Evolutionary conservation across 2,329 filamentous ascomycete genomes (phyloP).

Genomic region (Endoconidiophora polonica): DNA sequence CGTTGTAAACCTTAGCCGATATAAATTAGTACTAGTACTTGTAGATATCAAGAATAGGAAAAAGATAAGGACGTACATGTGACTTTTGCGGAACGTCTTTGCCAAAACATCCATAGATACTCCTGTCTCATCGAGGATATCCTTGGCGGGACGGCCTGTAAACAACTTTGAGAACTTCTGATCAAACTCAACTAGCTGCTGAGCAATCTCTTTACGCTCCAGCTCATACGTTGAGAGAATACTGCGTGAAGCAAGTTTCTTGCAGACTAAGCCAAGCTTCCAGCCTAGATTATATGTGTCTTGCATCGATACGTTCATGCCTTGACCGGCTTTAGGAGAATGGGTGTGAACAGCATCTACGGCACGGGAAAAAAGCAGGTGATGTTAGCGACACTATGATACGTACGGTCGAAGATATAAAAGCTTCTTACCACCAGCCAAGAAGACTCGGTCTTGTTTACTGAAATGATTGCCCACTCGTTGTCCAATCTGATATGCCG

Average conservation of each 20-base stretch:
- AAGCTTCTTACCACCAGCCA: constrained; percentile 40
- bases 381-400: background rate
- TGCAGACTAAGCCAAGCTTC: constrained; percentile 28
- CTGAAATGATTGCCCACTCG: constrained; percentile 39
- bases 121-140: constrained; percentile 43
- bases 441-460: constrained; percentile 39
- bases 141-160: constrained; percentile 36
- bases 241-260: constrained; percentile 21
- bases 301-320: constrained; percentile 53
- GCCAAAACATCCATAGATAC: constrained; percentile 48
- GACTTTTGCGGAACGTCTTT: constrained; percentile 40
- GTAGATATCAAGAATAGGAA: background rate
- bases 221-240: constrained; percentile 33
- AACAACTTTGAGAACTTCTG: constrained; percentile 33
- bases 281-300: constrained; percentile 38
- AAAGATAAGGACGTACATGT: constrained; percentile 18
- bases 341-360: constrained; percentile 30
- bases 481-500: constrained; percentile 47
- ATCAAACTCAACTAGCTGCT: constrained; percentile 30
- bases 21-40: background rate
- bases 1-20: constrained; percentile 1
- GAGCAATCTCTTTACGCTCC: constrained; percentile 32
- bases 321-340: constrained; percentile 41
- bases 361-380: too few relatives aligned
- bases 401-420: constrained; percentile 14